These are phyloP conservation scores for Lumnitzera littorea DNA, from an alignment of 345 rosid species.

Conservation along the genomic window DNA sequence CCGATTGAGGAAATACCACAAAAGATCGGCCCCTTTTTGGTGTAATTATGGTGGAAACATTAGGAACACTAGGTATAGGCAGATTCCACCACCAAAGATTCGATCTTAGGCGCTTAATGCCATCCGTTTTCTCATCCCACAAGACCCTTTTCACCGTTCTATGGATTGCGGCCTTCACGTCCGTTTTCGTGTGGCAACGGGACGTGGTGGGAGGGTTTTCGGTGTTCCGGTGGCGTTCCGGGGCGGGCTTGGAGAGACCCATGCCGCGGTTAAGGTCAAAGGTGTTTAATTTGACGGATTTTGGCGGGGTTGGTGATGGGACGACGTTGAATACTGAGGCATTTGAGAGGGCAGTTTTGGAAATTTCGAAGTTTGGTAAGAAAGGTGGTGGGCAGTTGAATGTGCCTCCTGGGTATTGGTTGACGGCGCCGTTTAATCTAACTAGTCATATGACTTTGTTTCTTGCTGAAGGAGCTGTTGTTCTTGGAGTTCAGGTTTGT, in stretches of 20 bases:
- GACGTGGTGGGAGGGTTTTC: conserved; percentile 34
- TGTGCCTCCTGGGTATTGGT: conserved; percentile 92
- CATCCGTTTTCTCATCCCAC: conserved; percentile 58
- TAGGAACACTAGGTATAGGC: conserved; percentile 28
- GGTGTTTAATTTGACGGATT: conserved; percentile 77
- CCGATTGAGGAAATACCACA: background rate
- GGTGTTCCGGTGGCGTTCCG: conserved; percentile 29
- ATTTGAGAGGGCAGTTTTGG: conserved; percentile 74
- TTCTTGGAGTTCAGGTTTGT: conserved; percentile 75
- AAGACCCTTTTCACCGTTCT: conserved; percentile 64
- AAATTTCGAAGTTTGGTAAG: conserved; percentile 63
- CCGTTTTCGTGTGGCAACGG: conserved; percentile 80
- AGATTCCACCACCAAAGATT: conserved; percentile 47
- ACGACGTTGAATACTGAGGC: conserved; percentile 72
- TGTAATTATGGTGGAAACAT: conserved; percentile 45
- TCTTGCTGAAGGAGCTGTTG: conserved; percentile 77
- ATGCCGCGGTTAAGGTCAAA: conserved; percentile 50
- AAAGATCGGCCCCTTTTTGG: background rate
- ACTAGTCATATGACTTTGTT: conserved; percentile 91
- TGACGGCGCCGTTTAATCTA: conserved; percentile 91
- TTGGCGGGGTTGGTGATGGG: conserved; percentile 93
- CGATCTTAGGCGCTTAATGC: conserved; percentile 49
- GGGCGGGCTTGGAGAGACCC: conserved; percentile 31
- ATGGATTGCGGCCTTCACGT: conserved; percentile 77
- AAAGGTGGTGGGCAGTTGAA: conserved; percentile 91